These are phyloP conservation scores for Scenedesmus sp. DNA, from an alignment of 163 green algal species.

Conservation along the genomic window DNA sequence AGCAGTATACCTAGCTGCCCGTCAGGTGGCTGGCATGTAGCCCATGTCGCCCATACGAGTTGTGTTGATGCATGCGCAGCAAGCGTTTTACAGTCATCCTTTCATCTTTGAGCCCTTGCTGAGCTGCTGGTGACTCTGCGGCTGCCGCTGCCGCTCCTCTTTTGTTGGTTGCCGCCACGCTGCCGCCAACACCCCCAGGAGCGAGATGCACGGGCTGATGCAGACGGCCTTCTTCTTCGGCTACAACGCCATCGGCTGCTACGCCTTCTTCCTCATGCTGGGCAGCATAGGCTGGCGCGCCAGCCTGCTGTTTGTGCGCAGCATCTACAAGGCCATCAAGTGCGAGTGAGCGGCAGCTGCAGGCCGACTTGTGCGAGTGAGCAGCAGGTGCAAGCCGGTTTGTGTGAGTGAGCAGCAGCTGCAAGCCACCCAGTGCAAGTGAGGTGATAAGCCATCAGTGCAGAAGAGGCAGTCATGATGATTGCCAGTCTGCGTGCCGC, in stretches of 20 bases:
- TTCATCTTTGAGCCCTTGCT: background rate
- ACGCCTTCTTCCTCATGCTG: constrained; percentile 97
- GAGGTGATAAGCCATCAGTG: background rate
- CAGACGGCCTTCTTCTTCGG: constrained; percentile 92
- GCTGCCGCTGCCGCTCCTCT: background rate
- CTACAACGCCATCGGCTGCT: constrained; percentile 84
- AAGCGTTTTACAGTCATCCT: background rate
- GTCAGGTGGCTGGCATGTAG: background rate
- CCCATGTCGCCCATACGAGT: too few relatives aligned
- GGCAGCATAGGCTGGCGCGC: constrained; percentile 92
- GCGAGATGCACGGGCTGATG: constrained; percentile 56
- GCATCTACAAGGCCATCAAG: constrained; percentile 88
- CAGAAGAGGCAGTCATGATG: too few relatives aligned
- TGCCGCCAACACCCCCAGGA: constrained; percentile 33
- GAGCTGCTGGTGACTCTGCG: background rate
- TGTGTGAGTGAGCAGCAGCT: background rate
- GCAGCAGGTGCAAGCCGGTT: background rate
- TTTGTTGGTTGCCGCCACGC: too few relatives aligned
- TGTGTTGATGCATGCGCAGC: too few relatives aligned
- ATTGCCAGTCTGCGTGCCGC: too few relatives aligned
- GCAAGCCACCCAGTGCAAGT: background rate
- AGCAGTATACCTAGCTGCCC: background rate
- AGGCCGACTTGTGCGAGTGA: background rate
- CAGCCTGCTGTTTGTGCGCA: constrained; percentile 90
- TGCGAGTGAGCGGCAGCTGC: constrained; percentile 1